Conservation (phyloP, 805 yeast genomes). For the Wickerhamiella domercqiae region DNA sequence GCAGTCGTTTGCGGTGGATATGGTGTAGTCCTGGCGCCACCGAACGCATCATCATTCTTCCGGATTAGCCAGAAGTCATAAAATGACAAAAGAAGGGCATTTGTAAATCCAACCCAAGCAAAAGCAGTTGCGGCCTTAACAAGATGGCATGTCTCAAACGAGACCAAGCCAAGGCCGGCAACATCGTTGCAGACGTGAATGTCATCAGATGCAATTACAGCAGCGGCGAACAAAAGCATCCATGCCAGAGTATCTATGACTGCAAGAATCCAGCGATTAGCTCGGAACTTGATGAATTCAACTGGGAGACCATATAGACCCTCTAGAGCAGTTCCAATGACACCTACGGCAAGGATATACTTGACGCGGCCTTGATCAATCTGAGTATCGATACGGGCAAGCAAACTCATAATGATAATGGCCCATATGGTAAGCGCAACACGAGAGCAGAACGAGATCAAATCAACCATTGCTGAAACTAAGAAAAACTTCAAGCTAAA, state of each 20-base stretch:
- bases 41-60: neutral
- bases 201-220: slow-evolving; percentile 5
- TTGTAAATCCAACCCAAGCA: slow-evolving; percentile 2
- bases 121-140: slow-evolving; percentile 6
- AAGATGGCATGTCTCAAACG: slow-evolving; percentile 1
- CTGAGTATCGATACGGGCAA: slow-evolving; percentile 4
- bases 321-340: slow-evolving; percentile 3
- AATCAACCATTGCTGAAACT: slow-evolving; percentile 1
- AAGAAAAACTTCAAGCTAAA: no score
- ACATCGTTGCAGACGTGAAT: slow-evolving; percentile 3
- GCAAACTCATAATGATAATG: slow-evolving; percentile 3
- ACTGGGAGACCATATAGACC: slow-evolving; percentile 4
- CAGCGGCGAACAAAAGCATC: slow-evolving; percentile 6
- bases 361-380: slow-evolving; percentile 5
- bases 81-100: neutral
- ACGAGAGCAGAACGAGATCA: slow-evolving; percentile 1
- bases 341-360: slow-evolving; percentile 4
- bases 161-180: slow-evolving; percentile 1
- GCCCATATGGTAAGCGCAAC: neutral
- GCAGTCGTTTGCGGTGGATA: neutral
- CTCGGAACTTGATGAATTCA: slow-evolving; percentile 2
- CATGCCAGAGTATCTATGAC: slow-evolving; percentile 3
- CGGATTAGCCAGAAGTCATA: slow-evolving; percentile 3
- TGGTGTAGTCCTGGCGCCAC: neutral
- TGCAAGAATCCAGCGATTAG: slow-evolving; percentile 2